Evolutionary conservation across 441 rosid species (phyloP), one percentile per base, ranked within the genome.

Genomic region (Euphorbia celastroides): DNA sequence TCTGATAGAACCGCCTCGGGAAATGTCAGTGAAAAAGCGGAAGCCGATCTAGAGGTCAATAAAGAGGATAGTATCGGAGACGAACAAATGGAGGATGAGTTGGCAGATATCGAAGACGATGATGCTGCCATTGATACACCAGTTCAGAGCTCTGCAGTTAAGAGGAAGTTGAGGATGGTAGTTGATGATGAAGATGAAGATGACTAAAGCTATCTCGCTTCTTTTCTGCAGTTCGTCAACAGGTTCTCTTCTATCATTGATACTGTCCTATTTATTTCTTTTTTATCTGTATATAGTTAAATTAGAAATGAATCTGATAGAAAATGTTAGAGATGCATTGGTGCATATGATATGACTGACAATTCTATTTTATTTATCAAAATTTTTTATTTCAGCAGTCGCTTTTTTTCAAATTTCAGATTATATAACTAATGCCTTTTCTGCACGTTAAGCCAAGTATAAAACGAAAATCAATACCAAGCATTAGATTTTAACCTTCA

Each of bases 91-190:
- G 90, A 82, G 17, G 85, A 82, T 65, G 82, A 81, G 60, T 64
- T 83, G 75, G 88, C 74, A 58, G 84, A 83, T 69, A 72, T 65
- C 56, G 82, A 57, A 67, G 87, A 78, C 51, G 88, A 73, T 30
- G 69, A 27, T 36, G 42, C 42, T n/a, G 31, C 69, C 23, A 20
- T 73, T 22, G 72, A 7, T 28, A 69, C 72, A 17, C 50, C 69
- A 31, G 28, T 69, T 11, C 69, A 63, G 68, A 81, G 74, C 65
- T 72, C 87, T 36, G 75, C 75, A 54, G 70, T 66, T 66, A 83
- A 85, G 74, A 86, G 96, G 76, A 88, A 83, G 69, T 11, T 80
- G 77, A 83, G 88, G 79, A 79, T 91, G 83, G 84, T 89, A 25
- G 66, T 80, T 60, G 97, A 87, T 71, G 92, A 88, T 25, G 90